Base-by-base conservation (phyloP, 495 filamentous ascomycete genomes). In the Penicilliopsis zonata region DNA sequence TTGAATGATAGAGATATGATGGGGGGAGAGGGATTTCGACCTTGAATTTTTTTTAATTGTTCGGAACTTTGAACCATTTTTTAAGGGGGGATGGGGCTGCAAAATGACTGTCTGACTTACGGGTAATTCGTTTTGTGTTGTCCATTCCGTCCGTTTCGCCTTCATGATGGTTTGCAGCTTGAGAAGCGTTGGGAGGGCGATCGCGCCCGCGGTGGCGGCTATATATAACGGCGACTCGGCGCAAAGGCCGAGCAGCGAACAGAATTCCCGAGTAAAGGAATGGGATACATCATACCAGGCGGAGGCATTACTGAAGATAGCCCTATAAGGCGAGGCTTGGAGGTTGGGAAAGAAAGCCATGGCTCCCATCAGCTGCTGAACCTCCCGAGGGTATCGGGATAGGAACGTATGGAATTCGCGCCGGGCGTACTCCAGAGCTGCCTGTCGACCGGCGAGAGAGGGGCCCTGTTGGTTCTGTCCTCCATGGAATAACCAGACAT, bases 201-300 rank as follows among this genome's bases (percentile, higher is more conserved):
- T 86, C 4, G 82, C 79, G 14, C 90, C 90, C 9, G 90, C 90
- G 13, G 87, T 96, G 0, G 75, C 78, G 22, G 90, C 86, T 17
- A 94, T 74, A 47, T 94, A 92, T 15, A 99, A 73, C 0, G 90
- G 90, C 0, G 82, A 87, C 34, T 88, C 80, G 10, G 87, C 84
- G 1, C 81, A 83, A 2, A 96, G 64, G 1, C 84, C 85, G 1
- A 96, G 68, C 5, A 96, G 63, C n/a, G 78, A 81, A 59, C 90
- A 96, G 59, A 94, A 99, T 50, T 95, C 88, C 27, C 80, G 74
- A 0, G 86, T 95, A 53, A 96, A 99, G 1, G 80, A 80, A 21
- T 72, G 55, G 2, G 82, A 73, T 3, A 93, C 79, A 28, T 92
- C 83, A 6, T 76, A 69, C 72, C 86, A 98, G 3, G 78, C 74